Percentiles rank a stretch among this genome's conserved stretches.
Conservation (phyloP, 2,329 filamentous ascomycete genomes). For the Cladorrhinum sp. region DNA sequence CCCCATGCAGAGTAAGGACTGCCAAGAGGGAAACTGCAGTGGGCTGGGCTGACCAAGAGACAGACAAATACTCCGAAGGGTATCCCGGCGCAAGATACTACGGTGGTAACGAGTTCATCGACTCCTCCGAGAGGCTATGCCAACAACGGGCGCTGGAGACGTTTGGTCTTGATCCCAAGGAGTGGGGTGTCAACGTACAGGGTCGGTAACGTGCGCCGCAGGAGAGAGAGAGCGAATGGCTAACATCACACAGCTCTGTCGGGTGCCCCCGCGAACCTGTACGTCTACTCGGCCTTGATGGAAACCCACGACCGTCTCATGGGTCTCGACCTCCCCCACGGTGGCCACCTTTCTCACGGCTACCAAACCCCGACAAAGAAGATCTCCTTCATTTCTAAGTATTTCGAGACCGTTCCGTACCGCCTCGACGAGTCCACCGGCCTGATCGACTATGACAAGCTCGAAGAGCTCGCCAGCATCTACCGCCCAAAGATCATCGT, state of each 20-base stretch:
- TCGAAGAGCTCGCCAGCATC: slow-evolving; percentile 80
- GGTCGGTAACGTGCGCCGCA: slow-evolving; percentile 46
- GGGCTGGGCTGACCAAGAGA: slow-evolving; percentile 29
- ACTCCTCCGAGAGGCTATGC: slow-evolving; percentile 83
- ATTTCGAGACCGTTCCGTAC: slow-evolving; percentile 98
- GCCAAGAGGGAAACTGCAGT: not conserved
- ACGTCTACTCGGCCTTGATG: slow-evolving; percentile 93
- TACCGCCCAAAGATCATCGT: slow-evolving; percentile 96
- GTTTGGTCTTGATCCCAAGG: slow-evolving; percentile 44
- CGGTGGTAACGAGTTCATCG: slow-evolving; percentile 94
- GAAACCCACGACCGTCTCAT: slow-evolving; percentile 92
- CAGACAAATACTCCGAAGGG: slow-evolving; percentile 97
- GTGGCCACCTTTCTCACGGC: slow-evolving; percentile 92
- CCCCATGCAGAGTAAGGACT: slow-evolving; percentile 80
- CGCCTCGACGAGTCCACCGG: slow-evolving; percentile 86
- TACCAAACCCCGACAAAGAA: slow-evolving; percentile 93
- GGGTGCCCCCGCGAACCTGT: slow-evolving; percentile 71
- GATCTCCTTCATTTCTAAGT: slow-evolving; percentile 98
- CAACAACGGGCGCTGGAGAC: slow-evolving; percentile 86
- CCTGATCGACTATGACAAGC: slow-evolving; percentile 88
- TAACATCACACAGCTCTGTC: slow-evolving; percentile 57
- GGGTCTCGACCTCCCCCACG: slow-evolving; percentile 94
- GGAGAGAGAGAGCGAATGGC: not conserved
- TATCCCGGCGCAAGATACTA: slow-evolving; percentile 97
- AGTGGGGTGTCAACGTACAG: slow-evolving; percentile 91